Evolutionary conservation across 768 basidiomycete species (phyloP).

Genomic region (Hemileccinum rubropunctum): DNA sequence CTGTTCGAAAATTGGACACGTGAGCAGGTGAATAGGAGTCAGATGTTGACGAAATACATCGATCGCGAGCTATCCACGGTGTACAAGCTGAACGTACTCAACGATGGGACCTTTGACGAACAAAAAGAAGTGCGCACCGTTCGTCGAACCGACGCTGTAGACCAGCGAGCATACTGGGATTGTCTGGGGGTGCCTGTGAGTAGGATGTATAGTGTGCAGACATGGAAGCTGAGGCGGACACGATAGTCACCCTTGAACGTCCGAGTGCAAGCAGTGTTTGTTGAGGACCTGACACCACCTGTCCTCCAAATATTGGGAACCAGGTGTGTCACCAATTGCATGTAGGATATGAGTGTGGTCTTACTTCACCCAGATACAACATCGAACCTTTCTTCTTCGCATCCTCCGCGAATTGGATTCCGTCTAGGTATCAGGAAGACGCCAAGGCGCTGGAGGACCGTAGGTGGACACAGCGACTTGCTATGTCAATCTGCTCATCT

Average conservation of each 20-base stretch:
- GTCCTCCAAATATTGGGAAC: constrained; percentile 41
- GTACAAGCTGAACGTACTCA: constrained; percentile 16
- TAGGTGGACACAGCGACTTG: constrained; percentile 23
- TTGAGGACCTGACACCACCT: constrained; percentile 35
- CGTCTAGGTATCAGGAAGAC: constrained; percentile 42
- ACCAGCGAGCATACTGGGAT: constrained; percentile 28
- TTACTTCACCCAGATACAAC: constrained; percentile 32
- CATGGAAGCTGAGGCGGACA: neutral
- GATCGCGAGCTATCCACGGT: constrained; percentile 15
- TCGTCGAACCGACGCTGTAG: constrained; percentile 10
- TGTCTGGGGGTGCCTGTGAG: constrained; percentile 26
- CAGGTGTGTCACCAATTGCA: constrained; percentile 23
- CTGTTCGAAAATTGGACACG: constrained; percentile 54
- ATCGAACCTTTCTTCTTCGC: constrained; percentile 46
- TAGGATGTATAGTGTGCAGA: neutral
- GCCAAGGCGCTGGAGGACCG: constrained; percentile 34
- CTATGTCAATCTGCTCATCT: neutral
- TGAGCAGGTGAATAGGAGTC: constrained; percentile 37
- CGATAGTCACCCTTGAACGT: constrained; percentile 24
- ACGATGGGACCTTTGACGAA: constrained; percentile 19
- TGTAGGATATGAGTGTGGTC: neutral
- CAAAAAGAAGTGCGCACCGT: constrained; percentile 8
- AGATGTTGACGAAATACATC: constrained; percentile 28
- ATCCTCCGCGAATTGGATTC: constrained; percentile 41
- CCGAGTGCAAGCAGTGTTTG: constrained; percentile 37